phyloP scores from a whole-genome alignment of 768 basidiomycete genomes.

The Lentinula aciculospora region DNA sequence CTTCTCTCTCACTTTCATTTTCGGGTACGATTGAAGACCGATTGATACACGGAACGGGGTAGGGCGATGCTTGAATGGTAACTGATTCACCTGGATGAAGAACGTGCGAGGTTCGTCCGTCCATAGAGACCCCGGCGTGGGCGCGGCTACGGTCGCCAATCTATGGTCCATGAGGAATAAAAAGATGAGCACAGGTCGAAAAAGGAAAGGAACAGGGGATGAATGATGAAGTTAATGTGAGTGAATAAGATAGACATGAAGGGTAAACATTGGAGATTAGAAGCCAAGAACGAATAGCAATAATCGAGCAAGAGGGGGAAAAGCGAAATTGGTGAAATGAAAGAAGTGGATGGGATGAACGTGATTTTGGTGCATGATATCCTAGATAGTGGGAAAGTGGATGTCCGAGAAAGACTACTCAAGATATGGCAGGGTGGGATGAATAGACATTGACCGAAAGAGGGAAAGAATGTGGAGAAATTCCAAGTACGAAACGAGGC shows the following conservation, averaged over 20 bases:
- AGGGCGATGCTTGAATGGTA: conserved; percentile 77
- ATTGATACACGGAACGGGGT: conserved; percentile 91
- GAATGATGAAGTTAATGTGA: background rate
- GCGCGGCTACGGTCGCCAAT: conserved; percentile 83
- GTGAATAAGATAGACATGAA: background rate
- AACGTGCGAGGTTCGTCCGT: conserved; percentile 48
- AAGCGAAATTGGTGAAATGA: background rate
- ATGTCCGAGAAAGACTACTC: background rate
- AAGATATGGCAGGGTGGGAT: background rate
- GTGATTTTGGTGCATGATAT: background rate
- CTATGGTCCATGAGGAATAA: conserved; percentile 28
- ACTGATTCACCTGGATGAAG: conserved; percentile 85
- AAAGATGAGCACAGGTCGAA: conserved; percentile 1
- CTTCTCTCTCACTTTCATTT: conserved; percentile 15
- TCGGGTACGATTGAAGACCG: conserved; percentile 68
- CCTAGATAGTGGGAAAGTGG: background rate
- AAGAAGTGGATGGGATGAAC: background rate
- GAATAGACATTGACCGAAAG: background rate
- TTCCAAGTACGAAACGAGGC: background rate
- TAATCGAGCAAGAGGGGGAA: background rate
- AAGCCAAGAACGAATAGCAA: background rate
- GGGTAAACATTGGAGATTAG: background rate
- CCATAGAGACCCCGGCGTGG: conserved; percentile 59
- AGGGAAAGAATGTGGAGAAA: background rate
- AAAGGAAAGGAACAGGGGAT: background rate